Evolutionary conservation across 2,329 filamentous ascomycete species (phyloP).

Genomic region (Mariannaea sp.): DNA sequence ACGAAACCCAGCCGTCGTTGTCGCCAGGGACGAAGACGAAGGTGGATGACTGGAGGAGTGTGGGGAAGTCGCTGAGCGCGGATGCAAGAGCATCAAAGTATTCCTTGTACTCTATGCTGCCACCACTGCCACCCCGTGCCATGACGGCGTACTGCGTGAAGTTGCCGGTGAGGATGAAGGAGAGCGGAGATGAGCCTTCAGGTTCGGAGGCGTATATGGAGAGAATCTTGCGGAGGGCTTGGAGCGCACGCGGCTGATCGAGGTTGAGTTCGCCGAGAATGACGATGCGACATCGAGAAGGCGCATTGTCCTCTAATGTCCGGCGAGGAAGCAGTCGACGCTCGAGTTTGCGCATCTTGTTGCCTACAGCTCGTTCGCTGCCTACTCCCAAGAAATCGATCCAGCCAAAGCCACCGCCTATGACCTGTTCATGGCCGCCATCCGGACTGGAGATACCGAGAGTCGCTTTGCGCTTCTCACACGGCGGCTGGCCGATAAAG

Average conservation of each 20-base stretch:
- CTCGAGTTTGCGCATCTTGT: slow-evolving; percentile 82
- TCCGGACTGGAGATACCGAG: slow-evolving; percentile 70
- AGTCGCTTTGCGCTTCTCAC: slow-evolving; percentile 80
- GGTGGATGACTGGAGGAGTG: slow-evolving; percentile 75
- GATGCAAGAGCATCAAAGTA: slow-evolving; percentile 88
- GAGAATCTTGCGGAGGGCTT: slow-evolving; percentile 81
- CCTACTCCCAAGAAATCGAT: slow-evolving; percentile 94
- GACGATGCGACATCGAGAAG: slow-evolving; percentile 62
- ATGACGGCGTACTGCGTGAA: slow-evolving; percentile 72
- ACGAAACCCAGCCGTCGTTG: slow-evolving; percentile 94
- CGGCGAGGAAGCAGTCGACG: slow-evolving; percentile 63
- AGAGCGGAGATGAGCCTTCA: slow-evolving; percentile 69
- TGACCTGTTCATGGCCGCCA: slow-evolving; percentile 62
- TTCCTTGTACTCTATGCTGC: slow-evolving; percentile 96
- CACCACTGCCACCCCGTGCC: slow-evolving; percentile 70
- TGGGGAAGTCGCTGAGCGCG: slow-evolving; percentile 80
- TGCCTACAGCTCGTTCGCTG: slow-evolving; percentile 81
- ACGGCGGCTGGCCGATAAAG: slow-evolving; percentile 88
- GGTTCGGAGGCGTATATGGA: slow-evolving; percentile 71
- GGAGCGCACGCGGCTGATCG: slow-evolving; percentile 79
- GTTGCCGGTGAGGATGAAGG: slow-evolving; percentile 84
- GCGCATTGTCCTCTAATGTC: slow-evolving; percentile 40
- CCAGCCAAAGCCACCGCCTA: slow-evolving; percentile 90
- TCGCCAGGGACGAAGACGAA: slow-evolving; percentile 96
- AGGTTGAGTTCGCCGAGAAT: slow-evolving; percentile 86